These are phyloP conservation scores for Primulina tabacum DNA, from an alignment of 257 asterid genomes.

Conservation along the genomic window DNA sequence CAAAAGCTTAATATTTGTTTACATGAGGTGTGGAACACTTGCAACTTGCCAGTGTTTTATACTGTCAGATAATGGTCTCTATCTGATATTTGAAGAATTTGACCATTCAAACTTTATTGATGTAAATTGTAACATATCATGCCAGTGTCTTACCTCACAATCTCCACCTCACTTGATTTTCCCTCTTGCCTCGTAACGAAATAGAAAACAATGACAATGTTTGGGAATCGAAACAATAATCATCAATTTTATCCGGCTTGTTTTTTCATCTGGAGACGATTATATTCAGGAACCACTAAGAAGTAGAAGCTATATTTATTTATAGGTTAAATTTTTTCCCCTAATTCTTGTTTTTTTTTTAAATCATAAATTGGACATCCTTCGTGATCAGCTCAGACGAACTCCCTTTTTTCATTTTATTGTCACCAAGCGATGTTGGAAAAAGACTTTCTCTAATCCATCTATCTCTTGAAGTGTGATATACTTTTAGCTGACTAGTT, in stretches of 20 bases:
- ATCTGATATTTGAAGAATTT: slow-evolving; percentile 6
- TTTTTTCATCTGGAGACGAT: background rate
- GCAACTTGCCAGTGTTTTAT: background rate
- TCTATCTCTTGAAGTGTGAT: background rate
- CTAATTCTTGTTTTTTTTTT: background rate
- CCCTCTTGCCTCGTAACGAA: background rate
- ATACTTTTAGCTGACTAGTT: background rate
- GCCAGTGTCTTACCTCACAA: background rate
- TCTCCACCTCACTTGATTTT: background rate
- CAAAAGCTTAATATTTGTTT: background rate
- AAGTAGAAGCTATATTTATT: slow-evolving; percentile 4
- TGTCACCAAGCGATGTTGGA: background rate
- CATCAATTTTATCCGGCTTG: background rate
- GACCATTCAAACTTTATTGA: background rate
- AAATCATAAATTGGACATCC: background rate
- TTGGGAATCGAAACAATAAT: background rate
- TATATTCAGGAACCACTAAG: background rate
- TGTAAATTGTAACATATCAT: background rate
- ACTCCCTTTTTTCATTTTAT: background rate
- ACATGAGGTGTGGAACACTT: background rate
- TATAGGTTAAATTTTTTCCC: background rate
- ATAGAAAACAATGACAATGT: background rate
- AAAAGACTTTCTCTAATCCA: background rate
- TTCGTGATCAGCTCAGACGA: background rate
- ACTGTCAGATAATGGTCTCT: background rate